These are phyloP conservation scores for Paramecium bursaria DNA, from an alignment of 73 alveolate species.

Conservation along the genomic window DNA sequence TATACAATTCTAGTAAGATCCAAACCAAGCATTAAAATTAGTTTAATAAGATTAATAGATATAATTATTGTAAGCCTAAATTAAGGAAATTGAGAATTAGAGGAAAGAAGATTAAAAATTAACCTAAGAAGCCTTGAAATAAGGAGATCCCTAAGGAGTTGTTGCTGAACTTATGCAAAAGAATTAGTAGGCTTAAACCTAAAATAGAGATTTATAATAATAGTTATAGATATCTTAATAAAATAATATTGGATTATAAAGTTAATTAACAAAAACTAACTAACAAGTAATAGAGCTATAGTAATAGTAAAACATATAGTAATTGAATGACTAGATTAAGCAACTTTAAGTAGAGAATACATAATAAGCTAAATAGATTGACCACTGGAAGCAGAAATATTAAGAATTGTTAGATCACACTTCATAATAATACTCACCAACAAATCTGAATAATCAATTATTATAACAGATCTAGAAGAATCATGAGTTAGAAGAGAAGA, in stretches of 20 bases:
- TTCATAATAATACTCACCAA: constrained; percentile 9
- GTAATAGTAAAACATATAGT: background rate
- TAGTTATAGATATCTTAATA: background rate
- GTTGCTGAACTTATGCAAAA: background rate
- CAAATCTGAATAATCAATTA: background rate
- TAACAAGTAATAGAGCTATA: background rate
- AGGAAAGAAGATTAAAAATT: constrained; percentile 13
- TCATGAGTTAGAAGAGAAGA: constrained; percentile 14
- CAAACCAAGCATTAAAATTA: background rate
- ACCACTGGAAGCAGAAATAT: background rate
- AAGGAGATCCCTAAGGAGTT: background rate
- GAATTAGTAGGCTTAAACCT: background rate
- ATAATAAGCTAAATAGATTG: background rate
- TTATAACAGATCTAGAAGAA: background rate
- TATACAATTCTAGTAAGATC: constrained; percentile 15
- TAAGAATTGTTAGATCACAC: constrained; percentile 1
- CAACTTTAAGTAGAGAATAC: background rate
- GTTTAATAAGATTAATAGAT: constrained; percentile 3
- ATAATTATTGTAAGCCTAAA: background rate
- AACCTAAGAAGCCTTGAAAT: background rate
- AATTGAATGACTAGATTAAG: background rate
- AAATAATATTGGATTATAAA: background rate
- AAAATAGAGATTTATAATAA: background rate
- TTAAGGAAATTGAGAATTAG: background rate
- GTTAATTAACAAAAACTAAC: background rate